Conservation (phyloP, 106 monocot species). For the Vanilla planifolia region DNA sequence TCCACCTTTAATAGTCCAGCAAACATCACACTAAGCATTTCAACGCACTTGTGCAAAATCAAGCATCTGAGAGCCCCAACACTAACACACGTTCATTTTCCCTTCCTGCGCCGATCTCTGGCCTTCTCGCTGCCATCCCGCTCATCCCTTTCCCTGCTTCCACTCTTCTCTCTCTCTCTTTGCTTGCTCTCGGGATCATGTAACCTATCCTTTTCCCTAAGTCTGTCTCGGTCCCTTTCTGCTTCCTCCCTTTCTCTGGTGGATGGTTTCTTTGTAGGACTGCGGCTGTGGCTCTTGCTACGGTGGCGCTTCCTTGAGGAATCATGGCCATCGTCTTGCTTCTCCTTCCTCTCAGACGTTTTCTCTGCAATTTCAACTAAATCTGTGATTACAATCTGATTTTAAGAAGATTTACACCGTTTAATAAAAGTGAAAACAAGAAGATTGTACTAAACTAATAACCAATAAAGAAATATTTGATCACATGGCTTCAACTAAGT, state of each 20-base stretch:
- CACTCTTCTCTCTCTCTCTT: slow-evolving; percentile 67
- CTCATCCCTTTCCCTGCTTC: slow-evolving; percentile 71
- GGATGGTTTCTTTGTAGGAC: slow-evolving; percentile 51
- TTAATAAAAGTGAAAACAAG: no score
- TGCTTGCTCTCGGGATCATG: slow-evolving; percentile 42
- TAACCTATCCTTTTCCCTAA: slow-evolving; percentile 34
- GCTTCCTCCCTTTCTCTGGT: slow-evolving; percentile 26
- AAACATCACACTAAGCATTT: no score
- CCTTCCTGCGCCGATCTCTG: slow-evolving; percentile 25
- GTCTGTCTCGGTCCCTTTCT: slow-evolving; percentile 27
- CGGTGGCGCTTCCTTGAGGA: slow-evolving; percentile 69
- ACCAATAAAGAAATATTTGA: no score
- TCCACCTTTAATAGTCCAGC: no score
- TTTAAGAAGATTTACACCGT: no score
- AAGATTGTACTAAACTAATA: no score
- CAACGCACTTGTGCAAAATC: no score
- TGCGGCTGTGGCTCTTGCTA: slow-evolving; percentile 67
- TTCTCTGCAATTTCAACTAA: slow-evolving; percentile 37
- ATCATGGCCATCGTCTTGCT: slow-evolving; percentile 36
- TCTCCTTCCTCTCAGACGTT: slow-evolving; percentile 53
- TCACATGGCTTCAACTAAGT: no score
- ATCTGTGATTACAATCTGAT: no score
- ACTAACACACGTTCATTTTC: slow-evolving; percentile 8
- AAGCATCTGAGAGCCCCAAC: not conserved
- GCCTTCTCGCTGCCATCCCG: slow-evolving; percentile 17